Evolutionary conservation across 345 rosid genomes (phyloP), one percentile per base, ranked within the genome.

Genomic region (Psidium guajava): DNA sequence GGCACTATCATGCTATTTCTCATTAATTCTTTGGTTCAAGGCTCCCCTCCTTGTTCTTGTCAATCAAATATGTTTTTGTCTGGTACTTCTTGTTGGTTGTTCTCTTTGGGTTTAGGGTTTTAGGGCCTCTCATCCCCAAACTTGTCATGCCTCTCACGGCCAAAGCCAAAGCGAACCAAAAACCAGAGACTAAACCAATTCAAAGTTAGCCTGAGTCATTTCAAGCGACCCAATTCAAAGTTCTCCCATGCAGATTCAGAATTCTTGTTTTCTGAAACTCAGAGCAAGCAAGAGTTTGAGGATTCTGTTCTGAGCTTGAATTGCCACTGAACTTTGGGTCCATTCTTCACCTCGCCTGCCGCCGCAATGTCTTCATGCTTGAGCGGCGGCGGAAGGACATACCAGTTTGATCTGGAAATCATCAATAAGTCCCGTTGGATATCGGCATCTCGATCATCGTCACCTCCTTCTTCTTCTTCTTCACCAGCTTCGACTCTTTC

Each of bases 401-500:
- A 95, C 74, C 93, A 92, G 20, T 92, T 97, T 74, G 98, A 97
- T 64, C 91, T 97, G 57, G 98, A 97, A 24, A 88, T 95, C 21
- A 90, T 94, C 64, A 96, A 96, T 83, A 87, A 94, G 1, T 82
- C 96, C 20, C 90, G 96, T 28, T 84, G 89, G 14, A 9, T 82
- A 25, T 55, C 85, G 42, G 90, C 94, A 22, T 89, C 90, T 50
- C 87, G 87, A 85, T 88, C 93, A 11, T 91, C 93, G 10, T 91
- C 89, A 13, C 87, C 93, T 3, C 87, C 96, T 13, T 90, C 89
- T 20, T 87, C 89, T 20, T 87, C 96, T 13, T 84, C 88, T 25
- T 94, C 98, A 6, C 97, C 98, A 14, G 93, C 95, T n/a, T 96
- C 99, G 58, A 95, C 98, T 25, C 94, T 98, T 55, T 95, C 98